Base-by-base conservation (phyloP, 2,329 filamentous ascomycete genomes). In the Neospermospora avenae region DNA sequence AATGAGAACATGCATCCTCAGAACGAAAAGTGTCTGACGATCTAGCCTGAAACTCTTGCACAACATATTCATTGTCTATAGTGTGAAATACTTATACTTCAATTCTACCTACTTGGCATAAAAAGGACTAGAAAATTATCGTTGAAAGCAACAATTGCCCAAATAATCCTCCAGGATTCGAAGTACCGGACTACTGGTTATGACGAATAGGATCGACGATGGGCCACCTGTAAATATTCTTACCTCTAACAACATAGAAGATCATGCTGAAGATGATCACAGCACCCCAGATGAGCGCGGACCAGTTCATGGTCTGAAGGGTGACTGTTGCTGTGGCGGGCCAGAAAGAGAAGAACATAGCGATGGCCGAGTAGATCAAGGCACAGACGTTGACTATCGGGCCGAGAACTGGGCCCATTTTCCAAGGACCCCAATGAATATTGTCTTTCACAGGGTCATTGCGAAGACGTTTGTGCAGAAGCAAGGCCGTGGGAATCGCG, bases 341-440 rank as follows among this genome's bases (percentile, higher is more conserved):
- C 45, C 58, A 65, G 53, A 74, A 67, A 60, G 84, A 86, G 69
- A 84, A 85, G 25, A 78, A 67, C 3, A 77, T 79, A 0, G 83
- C 82, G 1, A 81, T 71, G 18, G 67, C 22, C 5, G 31, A 63
- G 49, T 59, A 62, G 41, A 60, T 51, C 20, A 65, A 45, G 24
- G 58, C 62, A 22, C 55, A 51, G 10, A 58, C 52, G 55, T 64
- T 68, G 55, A 55, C 56, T 34, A 64, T 58, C 5, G 60, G 64
- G 20, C 68, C 68, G 28, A 69, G 60, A 16, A 66, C 63, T 34
- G 65, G 65, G 8, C 63, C 65, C 35, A 68, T 57, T 16, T 57
- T 56, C 59, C 57, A 68, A 13, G 64, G 65, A 4, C 67, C 67
- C 58, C 62, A 68, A n/a, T 46, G 61, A 8, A 67, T 63, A 10